Percentiles rank a stretch among this genome's conserved stretches.
Conservation (phyloP, 441 rosid genomes). For the Euphorbia neoarborescens region DNA sequence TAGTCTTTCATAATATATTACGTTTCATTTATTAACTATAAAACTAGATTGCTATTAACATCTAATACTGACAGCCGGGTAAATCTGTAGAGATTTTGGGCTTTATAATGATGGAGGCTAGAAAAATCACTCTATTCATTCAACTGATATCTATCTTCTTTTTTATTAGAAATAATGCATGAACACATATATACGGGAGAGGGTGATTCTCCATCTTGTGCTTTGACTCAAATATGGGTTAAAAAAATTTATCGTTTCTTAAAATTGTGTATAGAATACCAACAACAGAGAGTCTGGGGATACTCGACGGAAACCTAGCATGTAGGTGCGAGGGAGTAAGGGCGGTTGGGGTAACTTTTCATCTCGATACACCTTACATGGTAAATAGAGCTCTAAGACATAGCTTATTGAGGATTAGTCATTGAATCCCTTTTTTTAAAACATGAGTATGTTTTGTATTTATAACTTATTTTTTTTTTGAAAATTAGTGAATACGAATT, state of each 20-base stretch:
- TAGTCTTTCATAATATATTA: no score
- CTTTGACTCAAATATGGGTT: not conserved
- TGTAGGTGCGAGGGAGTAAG: constrained; percentile 55
- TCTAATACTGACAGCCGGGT: no score
- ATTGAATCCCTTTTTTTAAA: constrained; percentile 14
- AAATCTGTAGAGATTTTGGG: no score
- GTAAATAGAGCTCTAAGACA: constrained; percentile 31
- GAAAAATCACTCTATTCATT: not conserved
- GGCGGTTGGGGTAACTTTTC: constrained; percentile 47
- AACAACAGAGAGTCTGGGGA: constrained; percentile 62
- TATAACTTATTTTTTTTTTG: constrained; percentile 6
- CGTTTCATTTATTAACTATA: no score
- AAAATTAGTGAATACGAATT: not conserved
- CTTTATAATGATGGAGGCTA: not conserved
- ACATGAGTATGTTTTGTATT: constrained; percentile 1
- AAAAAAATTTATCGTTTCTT: not conserved
- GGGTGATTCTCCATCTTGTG: not conserved
- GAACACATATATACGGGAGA: not conserved
- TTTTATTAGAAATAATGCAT: not conserved
- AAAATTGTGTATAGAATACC: constrained; percentile 37
- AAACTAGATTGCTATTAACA: no score
- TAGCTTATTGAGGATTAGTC: constrained; percentile 13
- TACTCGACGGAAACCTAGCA: constrained; percentile 59
- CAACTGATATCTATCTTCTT: not conserved
- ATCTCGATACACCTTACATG: constrained; percentile 44